Percentiles rank a stretch among this genome's conserved stretches.
phyloP scores from a whole-genome alignment of 441 rosid genomes.

The Iberis amara region DNA sequence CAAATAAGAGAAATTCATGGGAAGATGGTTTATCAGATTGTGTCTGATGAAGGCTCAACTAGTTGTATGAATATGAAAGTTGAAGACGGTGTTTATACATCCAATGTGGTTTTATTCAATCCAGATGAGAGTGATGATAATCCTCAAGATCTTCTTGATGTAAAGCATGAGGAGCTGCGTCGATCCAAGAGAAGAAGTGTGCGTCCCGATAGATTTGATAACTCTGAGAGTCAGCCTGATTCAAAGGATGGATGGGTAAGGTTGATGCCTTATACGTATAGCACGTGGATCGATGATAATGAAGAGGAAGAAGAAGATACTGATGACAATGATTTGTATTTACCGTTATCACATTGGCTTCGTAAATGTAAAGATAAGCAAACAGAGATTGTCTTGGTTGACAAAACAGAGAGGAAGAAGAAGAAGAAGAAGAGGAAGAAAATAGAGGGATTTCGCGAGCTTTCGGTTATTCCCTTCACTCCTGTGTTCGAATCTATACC shows the following conservation, averaged over 20 bases:
- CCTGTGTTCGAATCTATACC: constrained; percentile 34
- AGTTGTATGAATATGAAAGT: constrained; percentile 36
- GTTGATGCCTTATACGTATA: constrained; percentile 40
- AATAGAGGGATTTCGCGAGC: constrained; percentile 24
- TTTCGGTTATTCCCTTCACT: constrained; percentile 56
- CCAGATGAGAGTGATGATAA: constrained; percentile 29
- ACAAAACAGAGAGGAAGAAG: constrained; percentile 23
- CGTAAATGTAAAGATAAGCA: constrained; percentile 21
- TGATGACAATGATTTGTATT: constrained; percentile 38
- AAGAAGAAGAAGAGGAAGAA: constrained; percentile 16
- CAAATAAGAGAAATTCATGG: constrained; percentile 48
- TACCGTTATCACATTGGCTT: constrained; percentile 50
- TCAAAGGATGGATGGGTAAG: constrained; percentile 46
- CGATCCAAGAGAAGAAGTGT: constrained; percentile 67
- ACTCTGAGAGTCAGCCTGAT: constrained; percentile 37
- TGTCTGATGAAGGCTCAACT: constrained; percentile 28
- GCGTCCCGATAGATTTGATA: constrained; percentile 62
- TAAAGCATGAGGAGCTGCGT: constrained; percentile 39
- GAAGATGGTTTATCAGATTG: constrained; percentile 64
- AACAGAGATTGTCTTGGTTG: constrained; percentile 19
- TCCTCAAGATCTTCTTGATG: constrained; percentile 14
- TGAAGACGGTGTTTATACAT: constrained; percentile 41
- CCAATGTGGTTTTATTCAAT: constrained; percentile 37
- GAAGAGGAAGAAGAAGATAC: constrained; percentile 29
- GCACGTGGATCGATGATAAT: constrained; percentile 26